Evolutionary conservation across 1,284 basidiomycete genomes (phyloP), one percentile per base, ranked within the genome.

Genomic region (Trametes sp.): DNA sequence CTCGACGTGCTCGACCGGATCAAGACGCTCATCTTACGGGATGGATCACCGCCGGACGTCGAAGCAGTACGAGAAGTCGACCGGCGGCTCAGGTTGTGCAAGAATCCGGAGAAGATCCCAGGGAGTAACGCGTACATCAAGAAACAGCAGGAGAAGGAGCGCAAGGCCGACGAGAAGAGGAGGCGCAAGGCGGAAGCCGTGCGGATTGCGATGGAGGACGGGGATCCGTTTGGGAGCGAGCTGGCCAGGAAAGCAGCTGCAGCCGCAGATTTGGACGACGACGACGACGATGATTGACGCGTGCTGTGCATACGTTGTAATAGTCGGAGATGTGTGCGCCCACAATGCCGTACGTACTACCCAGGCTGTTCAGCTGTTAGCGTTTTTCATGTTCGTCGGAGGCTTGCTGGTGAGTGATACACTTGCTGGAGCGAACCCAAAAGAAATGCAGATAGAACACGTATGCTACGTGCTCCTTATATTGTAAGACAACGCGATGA

Each of bases 61-160:
- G 93, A 94, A 65, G 82, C 84, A 38, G 94, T 97, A 21, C 90
- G 92, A 35, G 89, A 93, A 71, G 89, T 98, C 5, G 96, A 98
- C 74, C 85, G 90, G 72, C 82, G 94, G 50, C 79, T 98, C 49
- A 90, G 87, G 72, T 72, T 90, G 44, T 98, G 95, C 80, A 93
- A 94, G 73, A 98, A 98, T 72, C 96, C 96, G 8, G 95, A 96
- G 76, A 97, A 96, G 74, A 88, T 96, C 13, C 87, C 89, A 5
- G 95, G 94, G 13, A 96, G 88, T 64, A 92, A 90, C 52, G 85
- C 95, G 60, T 93, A 89, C 74, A 73, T 87, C 24, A 84, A 85
- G 36, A 87, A 85, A 70, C 86, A 85, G 67, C 85, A 81, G 23
- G 87, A 87, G 69, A 84, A 87, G 63, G 89, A 90, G 69, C 82